Base-by-base conservation (phyloP, 2,329 filamentous ascomycete genomes). In the Xylogone sp. region DNA sequence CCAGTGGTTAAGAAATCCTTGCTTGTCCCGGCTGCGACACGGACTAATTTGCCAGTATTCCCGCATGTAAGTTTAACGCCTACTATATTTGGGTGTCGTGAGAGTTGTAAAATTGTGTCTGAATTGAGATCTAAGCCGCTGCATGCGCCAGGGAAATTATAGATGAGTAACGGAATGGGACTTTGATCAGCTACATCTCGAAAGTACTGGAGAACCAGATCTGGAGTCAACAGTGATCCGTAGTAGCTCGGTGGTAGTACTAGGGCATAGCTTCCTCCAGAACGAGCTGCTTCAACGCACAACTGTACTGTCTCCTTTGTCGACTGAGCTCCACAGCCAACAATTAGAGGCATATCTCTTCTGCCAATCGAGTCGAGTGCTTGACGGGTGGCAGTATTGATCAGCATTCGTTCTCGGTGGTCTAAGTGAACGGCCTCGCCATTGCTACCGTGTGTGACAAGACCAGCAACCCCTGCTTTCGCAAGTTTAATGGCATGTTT, bases 61-160 rank as follows among this genome's bases (percentile, higher is more conserved):
- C 87, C 89, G 67, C 89, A 93, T 45, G 89, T 94, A 76, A 94
- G 92, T 69, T 94, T 94, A 52, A 87, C 90, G 56, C 89, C 89
- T 57, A 90, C 75, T 62, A 94, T 88, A 73, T 94, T 93, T 59
- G 84, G 82, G 71, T 93, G 88, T 66, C 82, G 72, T 46, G 85
- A 86, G 45, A 94, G 81, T 68, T 79, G 79, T 72, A 92, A 88
- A 63, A 94, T 81, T 54, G 90, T 78, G 67, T 94, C 89, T 55
- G 86, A 90, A 76, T 92, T 88, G 81, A 94, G 85, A 69, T 94
- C 89, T 64, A 94, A 86, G 50, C 89, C 89, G 10, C 87, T 79
- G 75, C 72, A 53, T 80, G 69, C 62, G 81, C 81, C 48, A 77
- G 77, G 19, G 77, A 78, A 58, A 76, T 93, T 94, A 79, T 94